A percentile compares a stretch with the other conserved stretches of the same genome.
Evolutionary conservation across 768 basidiomycete genomes (phyloP).

Genomic region (Fibroporia radiculosa): DNA sequence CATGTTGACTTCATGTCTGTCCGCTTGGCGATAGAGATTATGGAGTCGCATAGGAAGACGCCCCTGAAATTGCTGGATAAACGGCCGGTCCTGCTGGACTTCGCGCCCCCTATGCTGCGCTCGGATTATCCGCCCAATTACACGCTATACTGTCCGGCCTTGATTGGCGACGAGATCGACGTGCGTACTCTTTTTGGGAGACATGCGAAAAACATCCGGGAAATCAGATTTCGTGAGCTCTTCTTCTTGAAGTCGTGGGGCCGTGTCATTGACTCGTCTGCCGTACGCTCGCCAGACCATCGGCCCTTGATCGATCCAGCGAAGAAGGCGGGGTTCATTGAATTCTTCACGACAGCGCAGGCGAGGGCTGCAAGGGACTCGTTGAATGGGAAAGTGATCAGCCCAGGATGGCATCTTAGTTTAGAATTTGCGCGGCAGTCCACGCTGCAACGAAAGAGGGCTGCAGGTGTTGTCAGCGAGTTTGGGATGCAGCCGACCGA

Average conservation of each 20-base stretch:
- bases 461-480: too few species aligned
- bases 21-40: neutral
- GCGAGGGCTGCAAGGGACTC: neutral
- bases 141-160: constrained; percentile 1
- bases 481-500: too few species aligned
- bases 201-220: neutral
- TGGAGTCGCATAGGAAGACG: neutral
- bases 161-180: neutral
- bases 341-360: neutral
- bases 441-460: too few species aligned
- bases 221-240: neutral
- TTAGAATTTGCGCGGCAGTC: neutral
- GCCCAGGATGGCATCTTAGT: neutral
- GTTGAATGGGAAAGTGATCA: neutral
- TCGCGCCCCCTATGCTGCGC: neutral
- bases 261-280: neutral
- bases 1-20: neutral
- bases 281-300: neutral
- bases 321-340: neutral
- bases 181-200: neutral
- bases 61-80: neutral
- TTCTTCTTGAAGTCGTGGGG: neutral
- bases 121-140: neutral
- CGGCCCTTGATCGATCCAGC: neutral
- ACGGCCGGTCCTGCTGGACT: neutral